phyloP scores from a whole-genome alignment of 2,329 filamentous ascomycete species.

The Pezicula radicicola region DNA sequence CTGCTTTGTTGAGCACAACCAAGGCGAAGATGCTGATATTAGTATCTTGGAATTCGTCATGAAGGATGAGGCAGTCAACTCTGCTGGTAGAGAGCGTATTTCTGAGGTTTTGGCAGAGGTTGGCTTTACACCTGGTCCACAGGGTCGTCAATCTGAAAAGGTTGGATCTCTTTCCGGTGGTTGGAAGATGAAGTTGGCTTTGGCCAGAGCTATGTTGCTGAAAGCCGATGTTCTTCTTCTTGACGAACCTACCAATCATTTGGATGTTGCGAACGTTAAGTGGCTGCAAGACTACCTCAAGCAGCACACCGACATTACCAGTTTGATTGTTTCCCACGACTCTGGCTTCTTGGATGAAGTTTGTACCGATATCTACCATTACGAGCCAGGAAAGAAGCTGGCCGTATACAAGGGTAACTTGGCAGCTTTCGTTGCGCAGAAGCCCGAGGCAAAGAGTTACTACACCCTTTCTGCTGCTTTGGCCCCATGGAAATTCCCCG shows the following conservation, averaged over 20 bases:
- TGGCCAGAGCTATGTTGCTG: slow-evolving; percentile 95
- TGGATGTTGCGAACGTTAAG: slow-evolving; percentile 93
- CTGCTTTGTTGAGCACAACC: slow-evolving; percentile 98
- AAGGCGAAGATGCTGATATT: slow-evolving; percentile 95
- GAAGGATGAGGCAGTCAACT: slow-evolving; percentile 83
- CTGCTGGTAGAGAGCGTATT: slow-evolving; percentile 77
- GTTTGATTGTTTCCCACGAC: slow-evolving; percentile 97
- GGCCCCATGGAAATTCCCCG: slow-evolving; percentile 97
- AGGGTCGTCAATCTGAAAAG: slow-evolving; percentile 82
- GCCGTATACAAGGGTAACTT: slow-evolving; percentile 82
- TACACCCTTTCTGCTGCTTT: slow-evolving; percentile 88
- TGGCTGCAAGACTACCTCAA: slow-evolving; percentile 97
- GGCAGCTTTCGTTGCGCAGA: slow-evolving; percentile 78
- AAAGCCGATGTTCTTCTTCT: slow-evolving; percentile 93
- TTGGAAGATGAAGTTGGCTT: slow-evolving; percentile 99
- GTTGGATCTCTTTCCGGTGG: slow-evolving; percentile 95
- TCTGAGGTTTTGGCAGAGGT: slow-evolving; percentile 83
- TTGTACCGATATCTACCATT: slow-evolving; percentile 98
- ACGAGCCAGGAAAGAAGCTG: slow-evolving; percentile 93
- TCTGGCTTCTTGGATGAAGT: slow-evolving; percentile 95
- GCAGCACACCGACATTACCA: slow-evolving; percentile 93
- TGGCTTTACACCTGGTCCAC: slow-evolving; percentile 86
- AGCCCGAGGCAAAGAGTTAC: slow-evolving; percentile 95
- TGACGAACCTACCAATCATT: slow-evolving; percentile 98
- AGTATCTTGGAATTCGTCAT: slow-evolving; percentile 91